Base-by-base conservation (phyloP, 2,329 filamentous ascomycete genomes). In the Aspergillus transmontanensis region DNA sequence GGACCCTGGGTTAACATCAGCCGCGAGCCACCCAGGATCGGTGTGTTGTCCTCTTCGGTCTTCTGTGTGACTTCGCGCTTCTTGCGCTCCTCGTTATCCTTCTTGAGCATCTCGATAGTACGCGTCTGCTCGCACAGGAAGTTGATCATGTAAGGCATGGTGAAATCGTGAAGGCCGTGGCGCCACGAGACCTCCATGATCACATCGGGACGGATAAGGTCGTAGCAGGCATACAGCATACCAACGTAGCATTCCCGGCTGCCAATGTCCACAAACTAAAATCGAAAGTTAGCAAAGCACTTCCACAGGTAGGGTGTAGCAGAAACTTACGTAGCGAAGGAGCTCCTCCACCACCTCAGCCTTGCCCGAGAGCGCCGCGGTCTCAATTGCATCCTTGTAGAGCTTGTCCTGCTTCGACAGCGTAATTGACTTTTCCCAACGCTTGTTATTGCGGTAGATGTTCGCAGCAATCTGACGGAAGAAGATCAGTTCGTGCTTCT, bases 81-180 rank as follows among this genome's bases (percentile, higher is more conserved):
- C 79, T 97, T 97, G 74, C 94, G 90, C 76, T 94, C 92, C 80
- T 99, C 96, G 75, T 98, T 99, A 81, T 99, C 96, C 66, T 92
- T 92, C 85, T 96, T 96, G 65, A 99, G 86, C 64, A 85, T 78
- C 63, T 93, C 88, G 70, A 99, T 90, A 61, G 96, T 90, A 69
- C 90, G 89, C 45, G 92, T 93, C 81, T 98, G 94, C 80, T 97
- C 93, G 71, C 90, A 88, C 67, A 99, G 85, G 83, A 96, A 91
- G 83, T 98, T 99, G 87, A 99, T 98, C 93, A 99, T 96, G 85
- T 96, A 99, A 21, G 95, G 95, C 96, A 99, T 99, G 55, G 94
- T 96, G 82, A 97, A 99, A 83, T 99, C 95, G 73, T 90, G 89
- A 45, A 99, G 90, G 64, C 93, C 93, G 76, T 97, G 86, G 72